Evolutionary conservation across 306 rosid genomes (phyloP).

Genomic region (Lablab purpureus): DNA sequence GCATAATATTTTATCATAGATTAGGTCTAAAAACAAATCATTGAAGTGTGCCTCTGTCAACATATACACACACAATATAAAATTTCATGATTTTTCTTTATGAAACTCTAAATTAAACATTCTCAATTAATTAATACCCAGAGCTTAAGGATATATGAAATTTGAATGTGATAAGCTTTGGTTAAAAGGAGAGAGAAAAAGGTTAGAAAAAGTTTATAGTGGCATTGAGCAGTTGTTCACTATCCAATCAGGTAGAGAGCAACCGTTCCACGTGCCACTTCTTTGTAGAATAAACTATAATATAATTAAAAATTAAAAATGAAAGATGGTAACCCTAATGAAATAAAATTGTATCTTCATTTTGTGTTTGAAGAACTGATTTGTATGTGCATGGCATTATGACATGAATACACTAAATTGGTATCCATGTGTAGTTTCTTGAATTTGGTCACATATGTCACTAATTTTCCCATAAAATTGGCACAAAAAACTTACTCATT

Average conservation of each 20-base stretch:
- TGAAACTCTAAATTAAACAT: not conserved
- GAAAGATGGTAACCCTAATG: conserved; percentile 14
- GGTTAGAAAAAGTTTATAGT: conserved; percentile 14
- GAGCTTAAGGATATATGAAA: not conserved
- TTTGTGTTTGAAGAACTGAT: not conserved
- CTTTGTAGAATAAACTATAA: not conserved
- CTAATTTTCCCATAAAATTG: conserved; percentile 5
- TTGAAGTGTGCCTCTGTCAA: not conserved
- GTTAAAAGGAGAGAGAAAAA: conserved; percentile 19
- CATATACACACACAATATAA: not conserved
- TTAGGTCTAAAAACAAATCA: not conserved
- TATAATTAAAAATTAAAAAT: not conserved
- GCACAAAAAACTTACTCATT: not conserved
- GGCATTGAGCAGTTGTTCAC: conserved; percentile 37
- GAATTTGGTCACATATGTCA: not conserved
- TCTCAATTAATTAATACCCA: not conserved
- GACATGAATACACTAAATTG: not conserved
- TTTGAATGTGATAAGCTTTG: conserved; percentile 5
- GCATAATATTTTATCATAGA: not conserved
- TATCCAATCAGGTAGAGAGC: conserved; percentile 28
- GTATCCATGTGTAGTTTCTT: not conserved
- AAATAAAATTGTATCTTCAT: not conserved
- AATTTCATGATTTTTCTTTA: not conserved
- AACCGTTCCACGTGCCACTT: conserved; percentile 25
- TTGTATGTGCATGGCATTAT: no score